Conservation (phyloP, 495 filamentous ascomycete genomes). For the Tuber borchii region DNA sequence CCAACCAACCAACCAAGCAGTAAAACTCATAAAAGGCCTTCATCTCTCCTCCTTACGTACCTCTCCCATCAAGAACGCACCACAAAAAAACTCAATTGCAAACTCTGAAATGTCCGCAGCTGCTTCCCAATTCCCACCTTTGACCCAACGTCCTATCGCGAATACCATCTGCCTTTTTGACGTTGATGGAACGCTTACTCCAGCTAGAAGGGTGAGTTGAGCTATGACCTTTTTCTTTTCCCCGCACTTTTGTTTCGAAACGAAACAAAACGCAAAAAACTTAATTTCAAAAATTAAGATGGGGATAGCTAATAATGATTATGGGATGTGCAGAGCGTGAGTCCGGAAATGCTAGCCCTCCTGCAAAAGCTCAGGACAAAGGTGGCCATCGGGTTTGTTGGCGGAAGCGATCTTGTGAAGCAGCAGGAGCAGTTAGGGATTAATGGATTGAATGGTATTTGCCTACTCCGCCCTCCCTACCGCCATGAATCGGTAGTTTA, state of each 20-base stretch:
- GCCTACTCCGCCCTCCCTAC: conserved; percentile 52
- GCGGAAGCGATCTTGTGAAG: conserved; percentile 79
- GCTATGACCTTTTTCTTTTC: conserved; percentile 6
- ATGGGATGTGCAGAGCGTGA: conserved; percentile 49
- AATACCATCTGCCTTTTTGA: conserved; percentile 91
- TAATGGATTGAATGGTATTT: conserved; percentile 36
- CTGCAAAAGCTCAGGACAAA: conserved; percentile 76
- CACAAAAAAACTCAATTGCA: conserved; percentile 6
- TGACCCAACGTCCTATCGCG: conserved; percentile 73
- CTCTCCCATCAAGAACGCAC: conserved; percentile 1
- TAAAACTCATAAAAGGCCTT: conserved; percentile 1
- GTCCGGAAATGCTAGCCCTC: conserved; percentile 73
- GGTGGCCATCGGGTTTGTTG: conserved; percentile 85
- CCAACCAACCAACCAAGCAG: background rate
- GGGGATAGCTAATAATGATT: conserved; percentile 20
- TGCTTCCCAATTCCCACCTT: conserved; percentile 55
- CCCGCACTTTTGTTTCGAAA: conserved; percentile 2
- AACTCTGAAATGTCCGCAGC: conserved; percentile 29
- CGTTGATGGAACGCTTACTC: conserved; percentile 82
- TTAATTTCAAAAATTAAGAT: background rate
- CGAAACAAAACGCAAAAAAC: background rate
- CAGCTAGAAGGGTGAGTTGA: conserved; percentile 60
- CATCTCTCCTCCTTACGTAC: background rate
- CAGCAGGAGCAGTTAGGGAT: conserved; percentile 89
- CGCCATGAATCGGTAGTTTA: conserved; percentile 23